These are phyloP conservation scores for Mycosphaerella arachidis DNA, from an alignment of 2,329 filamentous ascomycete genomes.

Conservation along the genomic window DNA sequence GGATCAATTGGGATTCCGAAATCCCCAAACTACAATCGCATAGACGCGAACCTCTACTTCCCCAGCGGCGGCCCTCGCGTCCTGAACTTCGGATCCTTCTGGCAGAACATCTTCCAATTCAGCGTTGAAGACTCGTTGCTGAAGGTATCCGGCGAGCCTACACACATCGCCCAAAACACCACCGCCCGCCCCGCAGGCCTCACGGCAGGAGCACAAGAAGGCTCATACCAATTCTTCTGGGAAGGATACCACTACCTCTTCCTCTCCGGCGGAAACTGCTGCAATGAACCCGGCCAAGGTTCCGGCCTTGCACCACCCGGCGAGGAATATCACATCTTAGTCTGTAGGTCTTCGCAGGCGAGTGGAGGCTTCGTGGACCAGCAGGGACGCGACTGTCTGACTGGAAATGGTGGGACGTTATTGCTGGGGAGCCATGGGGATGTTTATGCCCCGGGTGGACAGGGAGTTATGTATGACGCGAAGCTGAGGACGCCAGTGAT, in stretches of 20 bases:
- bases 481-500: constrained; percentile 47
- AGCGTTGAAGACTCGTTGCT: constrained; percentile 37
- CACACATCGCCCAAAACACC: constrained; percentile 53
- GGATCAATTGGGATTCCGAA: constrained; percentile 54
- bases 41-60: constrained; percentile 47
- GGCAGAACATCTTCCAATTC: constrained; percentile 60
- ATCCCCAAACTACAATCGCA: constrained; percentile 40
- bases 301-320: constrained; percentile 40
- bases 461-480: constrained; percentile 54
- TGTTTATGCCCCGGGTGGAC: constrained; percentile 62
- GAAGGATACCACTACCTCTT: constrained; percentile 58
- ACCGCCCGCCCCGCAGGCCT: constrained; percentile 33
- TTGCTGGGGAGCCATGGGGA: constrained; percentile 57
- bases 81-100: constrained; percentile 53
- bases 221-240: constrained; percentile 52
- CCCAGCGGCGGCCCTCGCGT: constrained; percentile 38
- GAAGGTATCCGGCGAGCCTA: constrained; percentile 25
- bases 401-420: constrained; percentile 54
- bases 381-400: constrained; percentile 49
- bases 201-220: constrained; percentile 51
- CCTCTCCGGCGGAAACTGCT: constrained; percentile 37
- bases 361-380: constrained; percentile 55
- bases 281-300: constrained; percentile 26
- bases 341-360: constrained; percentile 52
- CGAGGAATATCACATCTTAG: constrained; percentile 60